Conservation (phyloP, 73 alveolate species). For the Paramecium pentaurelia region DNA sequence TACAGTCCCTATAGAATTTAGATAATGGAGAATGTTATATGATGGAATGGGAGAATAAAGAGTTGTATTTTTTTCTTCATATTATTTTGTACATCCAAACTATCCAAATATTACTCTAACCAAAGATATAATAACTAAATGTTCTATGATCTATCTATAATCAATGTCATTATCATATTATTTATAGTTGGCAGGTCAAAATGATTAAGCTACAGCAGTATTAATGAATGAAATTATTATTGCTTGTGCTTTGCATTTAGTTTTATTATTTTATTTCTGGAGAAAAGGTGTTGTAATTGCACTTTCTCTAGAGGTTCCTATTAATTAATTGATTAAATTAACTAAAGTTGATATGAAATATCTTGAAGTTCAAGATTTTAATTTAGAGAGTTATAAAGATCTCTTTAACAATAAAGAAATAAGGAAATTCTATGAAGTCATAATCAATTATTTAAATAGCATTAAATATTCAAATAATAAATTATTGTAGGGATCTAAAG, state of each 20-base stretch:
- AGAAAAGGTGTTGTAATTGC: conserved; percentile 33
- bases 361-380: not conserved
- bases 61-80: not conserved
- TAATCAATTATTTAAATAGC: not conserved
- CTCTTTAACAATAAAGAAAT: conserved; percentile 15
- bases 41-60: conserved; percentile 7
- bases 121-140: not conserved
- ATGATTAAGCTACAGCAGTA: not conserved
- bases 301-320: not conserved
- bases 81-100: not conserved
- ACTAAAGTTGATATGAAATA: conserved; percentile 3
- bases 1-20: not conserved
- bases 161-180: not conserved
- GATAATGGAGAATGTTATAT: not conserved
- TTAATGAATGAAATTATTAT: not conserved
- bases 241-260: not conserved
- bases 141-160: not conserved
- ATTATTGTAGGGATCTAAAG: not conserved
- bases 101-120: not conserved
- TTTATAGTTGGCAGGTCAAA: not conserved
- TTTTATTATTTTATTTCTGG: not conserved
- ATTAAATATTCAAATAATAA: conserved; percentile 20
- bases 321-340: not conserved
- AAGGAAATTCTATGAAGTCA: not conserved
- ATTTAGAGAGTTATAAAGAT: not conserved